These are phyloP conservation scores for Phytophthora hibernalis DNA, from an alignment of 352 stramenopile species.

Conservation along the genomic window DNA sequence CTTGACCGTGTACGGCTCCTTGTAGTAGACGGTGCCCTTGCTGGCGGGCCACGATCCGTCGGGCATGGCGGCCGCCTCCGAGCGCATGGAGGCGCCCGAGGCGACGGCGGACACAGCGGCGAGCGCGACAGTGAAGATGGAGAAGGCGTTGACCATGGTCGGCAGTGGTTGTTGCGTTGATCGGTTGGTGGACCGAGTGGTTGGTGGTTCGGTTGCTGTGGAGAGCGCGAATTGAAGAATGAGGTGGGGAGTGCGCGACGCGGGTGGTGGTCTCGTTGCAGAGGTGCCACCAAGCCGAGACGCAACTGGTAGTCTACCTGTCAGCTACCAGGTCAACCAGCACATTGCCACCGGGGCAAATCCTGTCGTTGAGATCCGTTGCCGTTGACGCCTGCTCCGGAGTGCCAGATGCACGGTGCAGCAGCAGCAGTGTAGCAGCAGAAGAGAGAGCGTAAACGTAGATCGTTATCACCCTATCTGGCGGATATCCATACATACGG, in stretches of 20 bases:
- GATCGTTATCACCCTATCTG: not conserved
- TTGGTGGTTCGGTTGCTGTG: constrained; percentile 12
- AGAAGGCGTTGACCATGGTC: constrained; percentile 25
- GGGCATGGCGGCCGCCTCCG: constrained; percentile 30
- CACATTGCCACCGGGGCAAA: constrained; percentile 11
- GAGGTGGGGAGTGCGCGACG: not conserved
- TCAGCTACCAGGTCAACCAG: not conserved
- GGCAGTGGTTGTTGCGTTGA: not conserved
- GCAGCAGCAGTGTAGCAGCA: not conserved
- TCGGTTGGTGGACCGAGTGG: not conserved
- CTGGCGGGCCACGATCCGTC: constrained; percentile 35
- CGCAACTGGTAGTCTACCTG: constrained; percentile 11
- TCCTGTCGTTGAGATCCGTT: constrained; percentile 25
- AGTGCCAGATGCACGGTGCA: constrained; percentile 16
- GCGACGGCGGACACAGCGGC: constrained; percentile 12
- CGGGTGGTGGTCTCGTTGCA: not conserved
- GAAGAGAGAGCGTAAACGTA: constrained; percentile 6
- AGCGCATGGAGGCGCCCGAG: constrained; percentile 28
- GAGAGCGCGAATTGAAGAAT: constrained; percentile 24
- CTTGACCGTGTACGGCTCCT: constrained; percentile 39
- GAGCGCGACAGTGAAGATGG: constrained; percentile 12
- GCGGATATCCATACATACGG: not conserved
- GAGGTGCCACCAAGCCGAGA: not conserved
- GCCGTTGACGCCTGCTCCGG: constrained; percentile 8
- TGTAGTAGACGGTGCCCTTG: constrained; percentile 28